These are phyloP conservation scores for Huntiella moniliformis DNA, from an alignment of 2,329 filamentous ascomycete genomes.

Conservation along the genomic window DNA sequence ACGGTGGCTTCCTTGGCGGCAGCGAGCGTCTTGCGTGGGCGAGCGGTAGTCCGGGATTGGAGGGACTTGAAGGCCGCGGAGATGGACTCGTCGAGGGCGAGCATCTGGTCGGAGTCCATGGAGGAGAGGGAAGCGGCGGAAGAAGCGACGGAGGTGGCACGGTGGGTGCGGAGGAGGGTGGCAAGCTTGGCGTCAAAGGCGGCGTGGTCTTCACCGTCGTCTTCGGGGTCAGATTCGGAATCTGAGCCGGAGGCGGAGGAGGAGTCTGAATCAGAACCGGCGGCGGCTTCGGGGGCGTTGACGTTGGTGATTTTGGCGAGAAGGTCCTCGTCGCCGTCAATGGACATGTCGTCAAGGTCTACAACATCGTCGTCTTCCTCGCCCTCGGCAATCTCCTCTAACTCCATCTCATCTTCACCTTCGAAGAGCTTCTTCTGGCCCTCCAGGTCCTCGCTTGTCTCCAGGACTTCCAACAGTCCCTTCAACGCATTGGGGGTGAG, in stretches of 20 bases:
- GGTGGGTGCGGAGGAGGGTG: constrained; percentile 55
- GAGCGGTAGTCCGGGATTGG: constrained; percentile 34
- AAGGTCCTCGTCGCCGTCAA: constrained; percentile 22
- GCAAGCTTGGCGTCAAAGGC: constrained; percentile 57
- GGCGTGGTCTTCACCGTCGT: constrained; percentile 25
- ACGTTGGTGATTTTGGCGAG: constrained; percentile 13
- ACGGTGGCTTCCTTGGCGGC: constrained; percentile 76
- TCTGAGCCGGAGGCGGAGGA: constrained; percentile 24
- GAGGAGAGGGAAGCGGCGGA: constrained; percentile 47
- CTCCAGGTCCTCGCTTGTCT: constrained; percentile 59
- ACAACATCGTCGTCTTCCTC: constrained; percentile 23
- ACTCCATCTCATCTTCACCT: constrained; percentile 31
- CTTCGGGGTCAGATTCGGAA: constrained; percentile 24
- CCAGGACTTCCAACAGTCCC: constrained; percentile 46
- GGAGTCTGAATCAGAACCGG: constrained; percentile 25
- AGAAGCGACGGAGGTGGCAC: constrained; percentile 37
- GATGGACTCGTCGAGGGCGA: constrained; percentile 67
- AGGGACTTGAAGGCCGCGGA: constrained; percentile 70
- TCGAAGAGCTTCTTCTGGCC: constrained; percentile 79
- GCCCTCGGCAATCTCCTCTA: constrained; percentile 5
- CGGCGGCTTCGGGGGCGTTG: constrained; percentile 22
- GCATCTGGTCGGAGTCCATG: constrained; percentile 95
- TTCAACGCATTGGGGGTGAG: constrained; percentile 57
- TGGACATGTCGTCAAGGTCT: constrained; percentile 29
- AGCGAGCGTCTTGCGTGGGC: constrained; percentile 67